Evolutionary conservation across 1,139 yeast genomes (phyloP), one percentile per base, ranked within the genome.

Genomic region (Yamadazyma jaroonii): DNA sequence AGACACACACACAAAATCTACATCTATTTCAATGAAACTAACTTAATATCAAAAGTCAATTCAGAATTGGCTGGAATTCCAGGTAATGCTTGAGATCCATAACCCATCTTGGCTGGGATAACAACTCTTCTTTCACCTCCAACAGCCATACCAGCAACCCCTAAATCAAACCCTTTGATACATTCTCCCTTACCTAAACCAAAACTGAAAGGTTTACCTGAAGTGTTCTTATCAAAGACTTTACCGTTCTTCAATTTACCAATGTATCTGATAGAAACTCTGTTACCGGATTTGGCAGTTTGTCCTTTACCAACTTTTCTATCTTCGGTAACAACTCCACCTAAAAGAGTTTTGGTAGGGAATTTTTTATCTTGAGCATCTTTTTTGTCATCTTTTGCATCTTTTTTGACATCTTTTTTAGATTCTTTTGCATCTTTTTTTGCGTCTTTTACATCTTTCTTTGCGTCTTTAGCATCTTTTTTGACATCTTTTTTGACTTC

Each of bases 111-210:
- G 42, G 98, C 83, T 52, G 99, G 99, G 52, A 94, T 87, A 47
- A 88, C 77, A 49, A 94, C 89, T 74, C 98, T 84, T 77, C 99
- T 89, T 77, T 94, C 98, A 59, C 98, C 98, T 55, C 96, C 96
- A 60, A 88, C 95, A 45, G 95, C 81, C 97, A 94, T 90, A 62
- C 98, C 98, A 41, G 90, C 88, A 54, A 92, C 95, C 74, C 98
- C 98, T 56, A 90, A 77, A 62, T 92, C 99, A 84, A 96, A 92
- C 48, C 97, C 98, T 67, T 87, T 88, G 74, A 94, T 94, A 57
- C 95, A 96, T 70, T 94, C 97, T 59, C 98, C 98, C 64, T 85
- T 87, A 56, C 98, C 98, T 53, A 92, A 79, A 49, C 79, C 80
- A 69, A 92, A 94, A 47, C 72, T 67, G 64, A 94, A 92, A 57